Conservation (phyloP, 1,139 yeast species). For the Martiniozyma asiatica region DNA sequence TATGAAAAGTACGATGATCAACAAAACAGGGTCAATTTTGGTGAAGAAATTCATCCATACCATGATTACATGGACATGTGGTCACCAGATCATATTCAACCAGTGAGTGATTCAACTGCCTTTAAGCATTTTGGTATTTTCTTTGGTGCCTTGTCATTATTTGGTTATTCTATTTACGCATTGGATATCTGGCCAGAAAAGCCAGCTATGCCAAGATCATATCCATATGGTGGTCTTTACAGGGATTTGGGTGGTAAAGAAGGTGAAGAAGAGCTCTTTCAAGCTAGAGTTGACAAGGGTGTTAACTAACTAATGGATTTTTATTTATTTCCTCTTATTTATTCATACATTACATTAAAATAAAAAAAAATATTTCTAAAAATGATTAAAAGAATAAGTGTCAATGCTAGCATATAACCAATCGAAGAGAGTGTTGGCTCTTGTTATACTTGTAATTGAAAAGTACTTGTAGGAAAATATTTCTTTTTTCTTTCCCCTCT, state of each 20-base stretch:
- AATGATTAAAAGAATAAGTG: too few species aligned
- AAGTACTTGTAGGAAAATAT: too few species aligned
- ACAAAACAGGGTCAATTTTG: constrained; percentile 69
- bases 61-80: constrained; percentile 73
- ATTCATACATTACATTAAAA: too few species aligned
- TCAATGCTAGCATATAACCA: too few species aligned
- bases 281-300: constrained; percentile 28
- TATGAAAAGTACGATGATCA: constrained; percentile 67
- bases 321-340: too few species aligned
- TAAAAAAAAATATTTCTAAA: too few species aligned
- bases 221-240: constrained; percentile 71
- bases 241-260: constrained; percentile 56
- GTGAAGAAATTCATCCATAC: constrained; percentile 59
- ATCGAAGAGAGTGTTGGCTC: too few species aligned
- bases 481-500: too few species aligned
- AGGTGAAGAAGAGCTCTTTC: constrained; percentile 32
- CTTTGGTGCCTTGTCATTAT: constrained; percentile 42
- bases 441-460: too few species aligned
- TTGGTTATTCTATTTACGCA: constrained; percentile 35
- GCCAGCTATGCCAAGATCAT: constrained; percentile 67
- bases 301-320: constrained; percentile 5
- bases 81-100: constrained; percentile 71
- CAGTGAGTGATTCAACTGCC: constrained; percentile 52
- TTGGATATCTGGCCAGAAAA: constrained; percentile 57
- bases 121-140: constrained; percentile 38